Evolutionary conservation across 1,139 yeast genomes (phyloP), one percentile per base, ranked within the genome.

Genomic region (Torulaspora globosa): DNA sequence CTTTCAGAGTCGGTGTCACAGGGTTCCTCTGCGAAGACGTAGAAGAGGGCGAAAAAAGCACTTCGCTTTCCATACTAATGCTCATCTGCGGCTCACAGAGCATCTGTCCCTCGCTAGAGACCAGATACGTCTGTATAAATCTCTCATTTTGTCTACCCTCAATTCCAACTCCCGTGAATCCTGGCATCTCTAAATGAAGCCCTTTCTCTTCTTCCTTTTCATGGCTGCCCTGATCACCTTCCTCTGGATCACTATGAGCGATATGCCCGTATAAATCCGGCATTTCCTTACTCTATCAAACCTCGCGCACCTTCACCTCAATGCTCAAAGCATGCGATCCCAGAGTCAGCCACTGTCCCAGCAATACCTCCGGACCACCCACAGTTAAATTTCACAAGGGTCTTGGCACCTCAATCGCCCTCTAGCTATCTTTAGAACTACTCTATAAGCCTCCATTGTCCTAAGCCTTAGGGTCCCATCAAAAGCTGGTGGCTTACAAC

Each of bases 1-100:
- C 41, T 36, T 45, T 48, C 27, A 48, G 30, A 11, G 51, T 48
- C n/a, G 51, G 51, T 6, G 50, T 47, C 23, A 42, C 44, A 21
- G 43, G 42, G 36, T 44, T 44, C 27, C 36, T 27, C 23, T 47
- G 50, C 21, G 50, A 47, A 6, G 50, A 47, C 9, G 46, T 41
- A 7, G 50, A 47, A 9, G 48, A 35, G 9, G 50, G 50, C 9
- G 50, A 47, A 32, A 47, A 47, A 16, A 46, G 19, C 16, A 47
- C 41, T 5, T 47, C 50, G 30, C 23, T 41, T 4, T 41, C 28
- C 30, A 26, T 19, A 5, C 36, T 27, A n/a, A 23, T 5, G 21
- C 19, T 27, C 31, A 27, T 15, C 26, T 36, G 44, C 15, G 31
- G 39, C 26, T 36, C 36, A 11, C 24, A 30, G 12, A 33, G 21